These are phyloP conservation scores for Capniomyces stellatus DNA, from an alignment of 371 early-diverging fungal genomes.

Conservation along the genomic window DNA sequence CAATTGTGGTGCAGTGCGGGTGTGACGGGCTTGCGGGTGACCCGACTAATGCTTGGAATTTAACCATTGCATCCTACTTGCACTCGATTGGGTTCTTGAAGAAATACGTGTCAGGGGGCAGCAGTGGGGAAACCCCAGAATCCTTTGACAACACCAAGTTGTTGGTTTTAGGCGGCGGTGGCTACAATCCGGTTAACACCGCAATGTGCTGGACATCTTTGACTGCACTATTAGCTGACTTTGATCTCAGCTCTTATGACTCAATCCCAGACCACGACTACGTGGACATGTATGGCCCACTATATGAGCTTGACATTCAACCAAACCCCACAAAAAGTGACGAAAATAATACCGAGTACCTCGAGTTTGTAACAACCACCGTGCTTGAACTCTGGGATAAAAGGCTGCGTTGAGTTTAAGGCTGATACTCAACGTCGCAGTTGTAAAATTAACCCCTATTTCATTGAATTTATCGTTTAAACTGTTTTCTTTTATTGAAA, in stretches of 20 bases:
- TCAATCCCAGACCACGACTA: conserved; percentile 53
- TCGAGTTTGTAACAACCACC: not conserved
- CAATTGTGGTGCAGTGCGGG: conserved; percentile 79
- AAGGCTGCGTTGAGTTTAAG: too few species aligned
- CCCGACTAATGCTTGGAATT: conserved; percentile 43
- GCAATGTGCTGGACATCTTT: conserved; percentile 68
- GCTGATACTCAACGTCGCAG: too few species aligned
- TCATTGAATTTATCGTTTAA: too few species aligned
- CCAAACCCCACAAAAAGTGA: not conserved
- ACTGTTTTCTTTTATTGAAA: too few species aligned
- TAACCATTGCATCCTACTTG: conserved; percentile 36
- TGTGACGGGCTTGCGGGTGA: conserved; percentile 75
- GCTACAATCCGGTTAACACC: conserved; percentile 63
- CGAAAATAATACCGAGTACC: not conserved
- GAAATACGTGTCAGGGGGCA: conserved; percentile 21
- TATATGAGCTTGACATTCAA: conserved; percentile 28
- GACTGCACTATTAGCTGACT: conserved; percentile 30
- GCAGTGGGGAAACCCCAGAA: not conserved
- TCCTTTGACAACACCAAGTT: conserved; percentile 1
- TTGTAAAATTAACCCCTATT: too few species aligned
- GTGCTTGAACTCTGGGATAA: not conserved
- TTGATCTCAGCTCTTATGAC: conserved; percentile 6
- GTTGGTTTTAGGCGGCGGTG: conserved; percentile 57
- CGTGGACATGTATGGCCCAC: conserved; percentile 43
- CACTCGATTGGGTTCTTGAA: conserved; percentile 28